Base-by-base conservation (phyloP, 306 rosid genomes). In the Trichosanthes cucumerina region DNA sequence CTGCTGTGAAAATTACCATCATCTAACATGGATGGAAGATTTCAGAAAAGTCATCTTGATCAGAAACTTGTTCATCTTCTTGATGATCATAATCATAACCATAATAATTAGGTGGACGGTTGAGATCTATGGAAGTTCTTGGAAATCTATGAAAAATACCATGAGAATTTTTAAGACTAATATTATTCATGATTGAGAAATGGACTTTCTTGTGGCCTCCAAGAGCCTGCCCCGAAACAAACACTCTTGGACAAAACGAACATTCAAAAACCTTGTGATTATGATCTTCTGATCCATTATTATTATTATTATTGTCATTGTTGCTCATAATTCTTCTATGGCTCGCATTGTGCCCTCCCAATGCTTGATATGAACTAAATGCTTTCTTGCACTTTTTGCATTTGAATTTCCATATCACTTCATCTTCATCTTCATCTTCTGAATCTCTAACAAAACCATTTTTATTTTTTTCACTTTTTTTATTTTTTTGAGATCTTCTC, bases 201-300 rank as follows among this genome's bases (percentile, higher is more conserved):
- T 92, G 96, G 23, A 83, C 84, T 83, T 88, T 88, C 84, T 82
- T 90, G 82, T 92, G 97, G 2, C 91, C 90, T 13, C 92, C 91
- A 7, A 92, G 86, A 23, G 90, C 91, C 68, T 87, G 91, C 18
- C 89, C 83, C 49, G 92, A 88, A 19, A 62, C 85, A 58, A 90
- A 90, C 49, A 78, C 79, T 79, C 23, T 85, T 57, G 6, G 46
- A 75, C 97, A 92, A 11, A 39, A 66, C 18, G 80, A 81, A 46
- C 92, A 92, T 58, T 79, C 50, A 36, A 84, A 81, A 0, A 4
- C 26, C 33, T 78, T 87, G 43, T 56, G 38, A 66, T 81, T 75
- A 36, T 47, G 15, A 2, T 47, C 53, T 13, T 47, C 38, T 36
- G 69, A 66, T 3, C 21, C 75, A 19, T 2, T 3, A 49, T 74